Evolutionary conservation across 495 filamentous ascomycete genomes (phyloP), one percentile per base, ranked within the genome.

Genomic region (Aspergillus diversus): DNA sequence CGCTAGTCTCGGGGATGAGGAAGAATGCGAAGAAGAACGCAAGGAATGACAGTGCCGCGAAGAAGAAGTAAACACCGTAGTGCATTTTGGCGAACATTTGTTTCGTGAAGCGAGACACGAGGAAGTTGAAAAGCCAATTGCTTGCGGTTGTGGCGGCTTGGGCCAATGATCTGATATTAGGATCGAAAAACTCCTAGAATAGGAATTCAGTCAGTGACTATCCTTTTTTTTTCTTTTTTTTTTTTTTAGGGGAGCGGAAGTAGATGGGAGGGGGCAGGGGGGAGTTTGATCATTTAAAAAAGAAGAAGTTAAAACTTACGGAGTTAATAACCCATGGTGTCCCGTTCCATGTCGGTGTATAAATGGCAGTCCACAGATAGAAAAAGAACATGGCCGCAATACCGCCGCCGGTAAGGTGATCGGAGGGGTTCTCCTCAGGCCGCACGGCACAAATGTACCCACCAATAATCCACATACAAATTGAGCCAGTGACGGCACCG

Each of bases 41-140:
- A 27, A 84, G 63, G 21, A 90, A 75, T 81, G 91, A 90, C 60
- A 91, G 77, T 0, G 83, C 81, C 5, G 88, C 88, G 69, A 92
- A 92, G 80, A 91, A 90, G 72, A 91, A 90, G 74, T 89, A 92
- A 3, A 90, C 89, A 33, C 88, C 89, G 72, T 89, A 89, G 16
- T 77, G 77, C 83, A 91, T 89, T 27, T 70, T 80, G 32, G 81
- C 72, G 74, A 92, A 90, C 87, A 91, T 91, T 67, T 92, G 87
- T 17, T 87, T 84, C 0, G 88, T 90, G 73, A 90, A 90, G 37
- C 89, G 82, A 2, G 82, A 83, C 61, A 92, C 79, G 69, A 90
- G 83, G 77, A 91, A 92, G 76, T 91, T 90, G 80, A 84, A 89
- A 56, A 91, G 83, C 89, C 89, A 91, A 76, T 91, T 90, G 66